phyloP scores from a whole-genome alignment of 208 protist genomes.

The Willaertia magna region DNA sequence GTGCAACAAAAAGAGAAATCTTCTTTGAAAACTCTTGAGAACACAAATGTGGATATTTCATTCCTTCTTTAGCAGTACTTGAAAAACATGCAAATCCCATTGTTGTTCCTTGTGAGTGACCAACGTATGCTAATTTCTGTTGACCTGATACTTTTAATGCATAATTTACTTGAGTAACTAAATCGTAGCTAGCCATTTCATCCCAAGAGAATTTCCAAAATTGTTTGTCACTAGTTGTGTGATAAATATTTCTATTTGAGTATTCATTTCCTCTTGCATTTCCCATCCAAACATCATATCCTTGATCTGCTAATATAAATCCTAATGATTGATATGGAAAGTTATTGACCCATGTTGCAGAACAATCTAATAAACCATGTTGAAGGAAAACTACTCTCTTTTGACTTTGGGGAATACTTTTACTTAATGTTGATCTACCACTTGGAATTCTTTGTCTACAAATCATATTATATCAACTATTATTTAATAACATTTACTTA shows the following conservation, averaged over 20 bases:
- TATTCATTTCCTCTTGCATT: conserved; percentile 29
- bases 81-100: conserved; percentile 18
- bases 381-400: conserved; percentile 12
- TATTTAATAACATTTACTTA: no score
- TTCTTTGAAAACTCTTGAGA: conserved; percentile 10
- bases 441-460: background rate
- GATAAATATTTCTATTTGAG: background rate
- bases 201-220: conserved; percentile 24
- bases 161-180: conserved; percentile 20
- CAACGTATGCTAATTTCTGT: conserved; percentile 18
- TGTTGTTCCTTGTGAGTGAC: conserved; percentile 23
- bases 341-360: conserved; percentile 24
- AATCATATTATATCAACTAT: no score
- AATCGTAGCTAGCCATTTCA: conserved; percentile 22
- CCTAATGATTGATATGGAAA: conserved; percentile 8
- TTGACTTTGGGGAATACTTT: background rate
- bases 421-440: background rate
- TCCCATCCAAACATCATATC: conserved; percentile 29
- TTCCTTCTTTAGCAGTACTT: no score
- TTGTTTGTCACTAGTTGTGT: background rate
- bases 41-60: background rate
- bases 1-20: conserved; percentile 20
- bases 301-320: conserved; percentile 25
- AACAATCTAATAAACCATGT: conserved; percentile 26
- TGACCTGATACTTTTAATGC: conserved; percentile 1